Evolutionary conservation across 179 eudicot species (phyloP), one percentile per base, ranked within the genome.

Genomic region (Actinidia arguta): DNA sequence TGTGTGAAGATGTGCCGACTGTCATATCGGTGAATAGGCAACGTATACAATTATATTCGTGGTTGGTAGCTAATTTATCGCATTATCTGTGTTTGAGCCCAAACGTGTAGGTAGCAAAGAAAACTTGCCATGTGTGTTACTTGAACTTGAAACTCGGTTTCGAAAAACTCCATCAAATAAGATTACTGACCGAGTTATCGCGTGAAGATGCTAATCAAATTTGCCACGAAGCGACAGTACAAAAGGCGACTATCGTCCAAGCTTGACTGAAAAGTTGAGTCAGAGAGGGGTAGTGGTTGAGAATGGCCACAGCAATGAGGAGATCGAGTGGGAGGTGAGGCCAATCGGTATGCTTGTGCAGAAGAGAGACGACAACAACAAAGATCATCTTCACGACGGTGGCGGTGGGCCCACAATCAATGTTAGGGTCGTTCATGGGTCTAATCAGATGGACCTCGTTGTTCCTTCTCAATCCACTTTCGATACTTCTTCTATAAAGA

Each of bases 401-500:
- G 82, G 64, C 10, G 82, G 66, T 58, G 80, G 84, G 39, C 62
- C 85, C 46, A 20, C 76, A 3, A 83, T 85, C 76, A 89, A 78
- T 81, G 59, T 93, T 83, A 91, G 89, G 82, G 91, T 91, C 79
- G 83, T 83, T 75, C 89, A 85, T 79, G 95, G 91, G 55, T 82
- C 86, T 8, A 84, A 84, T 70, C 83, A 80, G 22, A 80, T 78
- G 70, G 91, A 89, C 50, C 83, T 91, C 59, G 55, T 68, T 22
- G 84, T 89, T 31, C 91, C 90, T 59, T 84, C 85, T 68, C 88
- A 76, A 25, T 87, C 87, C 78, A 87, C 89, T 80, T 93, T 94
- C 76, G 97, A 95, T 92, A 89, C 24, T 48, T 27, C 22, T 25
- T 20, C 17, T n/a, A n/a, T n/a, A n/a, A n/a, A n/a, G n/a, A n/a